A percentile compares a stretch with the other conserved stretches of the same genome.
Conservation (phyloP, 495 filamentous ascomycete species). For the Aspergillus egyptiacus region DNA sequence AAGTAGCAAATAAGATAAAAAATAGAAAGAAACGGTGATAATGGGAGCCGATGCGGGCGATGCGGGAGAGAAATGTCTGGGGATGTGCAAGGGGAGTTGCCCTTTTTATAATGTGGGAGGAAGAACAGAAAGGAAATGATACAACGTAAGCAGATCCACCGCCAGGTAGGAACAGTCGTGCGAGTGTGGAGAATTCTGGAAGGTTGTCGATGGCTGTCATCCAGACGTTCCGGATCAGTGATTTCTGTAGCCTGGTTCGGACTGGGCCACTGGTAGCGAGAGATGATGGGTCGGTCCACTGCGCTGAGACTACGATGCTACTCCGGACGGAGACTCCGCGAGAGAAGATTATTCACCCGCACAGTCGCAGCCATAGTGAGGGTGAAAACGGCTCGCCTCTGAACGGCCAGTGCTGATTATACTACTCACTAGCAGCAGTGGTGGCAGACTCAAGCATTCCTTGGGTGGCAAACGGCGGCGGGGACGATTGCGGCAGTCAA, state of each 20-base stretch:
- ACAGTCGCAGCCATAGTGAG: too few species aligned
- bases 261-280: slow-evolving; percentile 8
- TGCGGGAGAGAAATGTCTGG: slow-evolving; percentile 6
- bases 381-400: too few species aligned
- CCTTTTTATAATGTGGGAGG: slow-evolving; percentile 3
- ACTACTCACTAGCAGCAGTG: too few species aligned
- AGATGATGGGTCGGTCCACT: background rate
- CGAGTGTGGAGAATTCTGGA: slow-evolving; percentile 7
- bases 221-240: slow-evolving; percentile 1
- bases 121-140: background rate
- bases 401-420: too few species aligned
- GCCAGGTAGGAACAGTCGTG: background rate
- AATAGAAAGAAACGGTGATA: background rate
- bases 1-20: background rate
- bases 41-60: background rate
- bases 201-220: slow-evolving; percentile 4
- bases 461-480: too few species aligned
- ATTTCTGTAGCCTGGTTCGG: background rate
- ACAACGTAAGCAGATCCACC: slow-evolving; percentile 7
- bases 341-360: background rate
- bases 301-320: background rate
- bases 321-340: too few species aligned
- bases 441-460: too few species aligned
- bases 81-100: slow-evolving; percentile 5
- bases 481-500: too few species aligned